Percentiles rank a stretch among this genome's conserved stretches.
These are phyloP conservation scores for Colletotrichum kahawae DNA, from an alignment of 2,329 filamentous ascomycete genomes.

Conservation along the genomic window DNA sequence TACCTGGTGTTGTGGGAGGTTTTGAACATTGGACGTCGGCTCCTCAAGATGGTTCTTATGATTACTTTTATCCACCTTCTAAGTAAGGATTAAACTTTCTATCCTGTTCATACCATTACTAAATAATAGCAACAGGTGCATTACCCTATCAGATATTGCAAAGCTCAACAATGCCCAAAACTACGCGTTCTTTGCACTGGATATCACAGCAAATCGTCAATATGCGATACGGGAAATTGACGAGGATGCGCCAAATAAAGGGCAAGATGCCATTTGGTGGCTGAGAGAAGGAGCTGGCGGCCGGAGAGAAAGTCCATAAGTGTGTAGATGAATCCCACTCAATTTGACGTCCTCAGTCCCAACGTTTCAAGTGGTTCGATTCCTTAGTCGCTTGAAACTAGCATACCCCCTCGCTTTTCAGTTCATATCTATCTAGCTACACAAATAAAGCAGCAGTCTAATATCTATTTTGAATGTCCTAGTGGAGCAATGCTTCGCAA, in stretches of 20 bases:
- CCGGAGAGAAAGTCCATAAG: background rate
- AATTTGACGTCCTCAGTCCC: background rate
- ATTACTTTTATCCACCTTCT: too few species aligned
- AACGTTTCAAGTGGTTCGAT: background rate
- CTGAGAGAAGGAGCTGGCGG: background rate
- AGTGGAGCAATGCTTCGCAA: rapidly evolving
- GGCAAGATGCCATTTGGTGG: background rate
- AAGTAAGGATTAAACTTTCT: too few species aligned
- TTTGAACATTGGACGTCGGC: too few species aligned
- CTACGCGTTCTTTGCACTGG: background rate
- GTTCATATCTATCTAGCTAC: rapidly evolving
- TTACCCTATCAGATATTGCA: background rate
- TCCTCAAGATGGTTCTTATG: too few species aligned
- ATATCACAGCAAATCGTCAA: background rate
- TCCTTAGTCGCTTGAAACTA: background rate
- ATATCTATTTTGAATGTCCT: background rate
- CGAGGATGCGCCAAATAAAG: background rate
- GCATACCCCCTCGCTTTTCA: rapidly evolving
- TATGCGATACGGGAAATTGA: background rate
- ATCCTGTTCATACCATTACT: too few species aligned
- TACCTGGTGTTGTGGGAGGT: too few species aligned
- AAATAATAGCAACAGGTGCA: background rate
- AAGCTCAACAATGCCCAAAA: background rate
- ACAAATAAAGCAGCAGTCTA: background rate
- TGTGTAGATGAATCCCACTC: background rate